Percentiles rank a stretch among this genome's conserved stretches.
Conservation (phyloP, 768 basidiomycete species). For the Serendipita vermifera region DNA sequence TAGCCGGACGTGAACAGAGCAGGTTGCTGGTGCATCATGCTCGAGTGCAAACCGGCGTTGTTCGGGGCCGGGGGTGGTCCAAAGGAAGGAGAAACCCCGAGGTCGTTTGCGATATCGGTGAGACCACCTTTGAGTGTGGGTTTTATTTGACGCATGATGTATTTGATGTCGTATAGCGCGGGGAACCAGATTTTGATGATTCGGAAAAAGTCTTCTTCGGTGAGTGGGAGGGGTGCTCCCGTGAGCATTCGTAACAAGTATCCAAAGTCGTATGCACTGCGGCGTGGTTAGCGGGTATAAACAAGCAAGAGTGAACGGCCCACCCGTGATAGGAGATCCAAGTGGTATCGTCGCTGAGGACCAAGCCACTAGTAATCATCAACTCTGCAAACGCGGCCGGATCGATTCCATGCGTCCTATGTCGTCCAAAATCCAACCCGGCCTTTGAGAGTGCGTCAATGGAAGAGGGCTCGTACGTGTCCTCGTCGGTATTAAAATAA, state of each 20-base stretch:
- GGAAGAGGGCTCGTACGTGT: conserved; percentile 98
- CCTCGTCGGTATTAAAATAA: conserved; percentile 78
- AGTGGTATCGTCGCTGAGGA: conserved; percentile 72
- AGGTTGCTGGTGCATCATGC: neutral
- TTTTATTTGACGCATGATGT: conserved; percentile 81
- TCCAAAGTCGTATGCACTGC: conserved; percentile 96
- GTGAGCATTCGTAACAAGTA: conserved; percentile 89
- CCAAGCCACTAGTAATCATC: conserved; percentile 91
- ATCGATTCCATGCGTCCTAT: conserved; percentile 81
- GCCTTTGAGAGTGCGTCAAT: conserved; percentile 89
- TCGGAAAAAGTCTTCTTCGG: conserved; percentile 84
- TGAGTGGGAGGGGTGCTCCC: conserved; percentile 69
- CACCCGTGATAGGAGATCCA: conserved; percentile 99
- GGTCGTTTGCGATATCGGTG: conserved; percentile 91
- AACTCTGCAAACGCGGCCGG: conserved; percentile 95
- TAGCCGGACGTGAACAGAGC: conserved; percentile 76
- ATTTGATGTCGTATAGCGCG: conserved; percentile 94
- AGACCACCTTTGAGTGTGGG: conserved; percentile 71
- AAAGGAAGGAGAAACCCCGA: conserved; percentile 52
- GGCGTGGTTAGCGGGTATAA: neutral
- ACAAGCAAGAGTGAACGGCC: conserved; percentile 21
- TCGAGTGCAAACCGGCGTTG: neutral
- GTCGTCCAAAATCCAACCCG: conserved; percentile 89
- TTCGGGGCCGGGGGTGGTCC: neutral
- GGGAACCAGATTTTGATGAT: conserved; percentile 88